These are phyloP conservation scores for Ophiostoma montium DNA, from an alignment of 2,329 filamentous ascomycete genomes.

Conservation along the genomic window DNA sequence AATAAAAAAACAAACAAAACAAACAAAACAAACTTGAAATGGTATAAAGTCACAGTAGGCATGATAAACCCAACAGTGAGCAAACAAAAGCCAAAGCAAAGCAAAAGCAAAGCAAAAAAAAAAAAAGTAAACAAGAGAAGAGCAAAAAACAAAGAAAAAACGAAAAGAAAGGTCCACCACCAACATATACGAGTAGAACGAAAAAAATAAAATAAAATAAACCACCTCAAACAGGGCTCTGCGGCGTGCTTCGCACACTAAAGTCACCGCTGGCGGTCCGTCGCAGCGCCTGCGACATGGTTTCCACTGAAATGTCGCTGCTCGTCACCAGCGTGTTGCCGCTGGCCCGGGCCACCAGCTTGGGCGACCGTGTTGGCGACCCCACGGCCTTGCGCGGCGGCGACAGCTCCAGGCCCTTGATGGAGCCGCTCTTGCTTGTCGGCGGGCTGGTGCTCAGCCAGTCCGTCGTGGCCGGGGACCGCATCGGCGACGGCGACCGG, in stretches of 20 bases:
- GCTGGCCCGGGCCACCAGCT: conserved; percentile 15
- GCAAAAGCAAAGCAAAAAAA: neutral
- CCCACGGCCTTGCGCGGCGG: conserved; percentile 45
- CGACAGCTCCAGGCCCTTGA: conserved; percentile 61
- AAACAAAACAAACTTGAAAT: too few relatives aligned
- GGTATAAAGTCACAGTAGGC: too few relatives aligned
- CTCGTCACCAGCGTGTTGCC: neutral
- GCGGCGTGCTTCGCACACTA: conserved; percentile 38
- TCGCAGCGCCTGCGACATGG: conserved; percentile 78
- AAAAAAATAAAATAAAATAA: neutral
- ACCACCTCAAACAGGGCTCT: conserved; percentile 39
- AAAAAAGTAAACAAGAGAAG: neutral
- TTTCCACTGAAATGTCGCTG: conserved; percentile 74
- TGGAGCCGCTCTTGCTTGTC: conserved; percentile 59
- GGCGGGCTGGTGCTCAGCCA: conserved; percentile 51
- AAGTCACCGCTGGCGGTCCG: conserved; percentile 78
- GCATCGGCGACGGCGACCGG: conserved; percentile 66
- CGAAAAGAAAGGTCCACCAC: neutral
- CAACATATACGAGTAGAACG: neutral
- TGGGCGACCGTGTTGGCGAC: conserved; percentile 34
- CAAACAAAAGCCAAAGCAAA: neutral
- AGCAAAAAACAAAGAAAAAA: neutral
- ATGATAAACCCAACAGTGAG: too few relatives aligned
- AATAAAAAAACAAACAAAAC: too few relatives aligned
- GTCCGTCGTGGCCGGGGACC: conserved; percentile 53